Conservation (phyloP, 2,329 filamentous ascomycete genomes). For the Botrytis elliptica region DNA sequence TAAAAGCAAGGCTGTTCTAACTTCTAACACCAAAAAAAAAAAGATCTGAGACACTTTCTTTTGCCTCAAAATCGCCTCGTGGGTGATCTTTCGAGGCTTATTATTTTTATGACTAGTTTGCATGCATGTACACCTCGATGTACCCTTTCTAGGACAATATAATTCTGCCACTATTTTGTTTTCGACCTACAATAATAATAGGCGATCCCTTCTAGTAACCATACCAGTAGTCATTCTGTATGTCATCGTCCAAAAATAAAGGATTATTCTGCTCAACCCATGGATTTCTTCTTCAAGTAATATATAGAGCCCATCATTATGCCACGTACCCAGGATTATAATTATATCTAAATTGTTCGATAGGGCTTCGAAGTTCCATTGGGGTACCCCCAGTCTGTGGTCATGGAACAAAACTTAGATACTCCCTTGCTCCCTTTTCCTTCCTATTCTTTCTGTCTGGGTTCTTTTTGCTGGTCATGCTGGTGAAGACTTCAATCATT, state of each 20-base stretch:
- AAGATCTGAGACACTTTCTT: slow-evolving; percentile 9
- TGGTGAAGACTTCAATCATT: slow-evolving; percentile 4
- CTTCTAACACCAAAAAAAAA: neutral
- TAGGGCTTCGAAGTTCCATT: slow-evolving; percentile 2
- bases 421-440: neutral
- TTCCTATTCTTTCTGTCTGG: slow-evolving; percentile 11
- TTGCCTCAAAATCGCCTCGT: slow-evolving; percentile 15
- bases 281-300: neutral
- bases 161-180: neutral
- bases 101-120: slow-evolving; percentile 1
- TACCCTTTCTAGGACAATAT: neutral
- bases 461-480: slow-evolving; percentile 12
- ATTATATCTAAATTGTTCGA: neutral
- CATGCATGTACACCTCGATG: neutral
- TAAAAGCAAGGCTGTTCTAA: slow-evolving; percentile 8
- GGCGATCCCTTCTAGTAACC: neutral
- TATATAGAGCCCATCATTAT: neutral
- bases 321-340: slow-evolving; percentile 8
- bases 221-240: neutral
- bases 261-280: neutral
- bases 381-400: neutral
- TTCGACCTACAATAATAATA: neutral
- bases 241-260: neutral
- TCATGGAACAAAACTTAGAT: slow-evolving; percentile 8
- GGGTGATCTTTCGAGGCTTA: neutral